These are phyloP conservation scores for Neurospora sp. DNA, from an alignment of 495 filamentous ascomycete genomes.

Conservation along the genomic window DNA sequence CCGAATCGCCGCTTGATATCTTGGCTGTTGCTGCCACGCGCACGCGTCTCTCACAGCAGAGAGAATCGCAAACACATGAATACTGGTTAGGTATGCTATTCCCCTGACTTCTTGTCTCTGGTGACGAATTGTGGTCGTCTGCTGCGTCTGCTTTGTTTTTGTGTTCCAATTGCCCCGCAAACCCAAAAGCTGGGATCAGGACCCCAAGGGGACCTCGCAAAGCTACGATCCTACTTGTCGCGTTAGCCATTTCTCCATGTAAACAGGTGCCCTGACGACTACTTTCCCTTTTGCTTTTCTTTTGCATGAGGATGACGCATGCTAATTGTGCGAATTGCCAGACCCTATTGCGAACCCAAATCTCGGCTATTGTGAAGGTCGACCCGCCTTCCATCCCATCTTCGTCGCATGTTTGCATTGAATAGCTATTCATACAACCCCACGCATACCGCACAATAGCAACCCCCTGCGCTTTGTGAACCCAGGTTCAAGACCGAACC, in stretches of 20 bases:
- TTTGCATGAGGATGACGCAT: background rate
- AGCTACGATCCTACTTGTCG: background rate
- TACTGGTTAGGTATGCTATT: background rate
- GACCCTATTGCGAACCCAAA: background rate
- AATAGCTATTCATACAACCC: background rate
- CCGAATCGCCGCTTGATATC: background rate
- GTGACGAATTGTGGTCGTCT: background rate
- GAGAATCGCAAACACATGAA: background rate
- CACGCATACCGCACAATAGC: background rate
- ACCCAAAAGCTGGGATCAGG: background rate
- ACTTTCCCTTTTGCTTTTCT: background rate
- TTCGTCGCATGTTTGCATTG: background rate
- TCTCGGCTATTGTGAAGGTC: background rate
- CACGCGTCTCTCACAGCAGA: background rate
- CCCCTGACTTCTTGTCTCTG: background rate
- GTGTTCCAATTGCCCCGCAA: constrained; percentile 20
- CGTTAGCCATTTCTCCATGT: background rate
- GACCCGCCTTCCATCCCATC: background rate
- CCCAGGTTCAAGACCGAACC: background rate
- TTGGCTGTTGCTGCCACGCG: background rate
- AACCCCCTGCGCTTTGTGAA: background rate
- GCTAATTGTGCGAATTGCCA: background rate
- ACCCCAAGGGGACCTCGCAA: background rate
- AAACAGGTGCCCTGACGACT: background rate
- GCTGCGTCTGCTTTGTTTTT: background rate